Conservation (phyloP, 129 eudicot species). For the Apium graveolens region DNA sequence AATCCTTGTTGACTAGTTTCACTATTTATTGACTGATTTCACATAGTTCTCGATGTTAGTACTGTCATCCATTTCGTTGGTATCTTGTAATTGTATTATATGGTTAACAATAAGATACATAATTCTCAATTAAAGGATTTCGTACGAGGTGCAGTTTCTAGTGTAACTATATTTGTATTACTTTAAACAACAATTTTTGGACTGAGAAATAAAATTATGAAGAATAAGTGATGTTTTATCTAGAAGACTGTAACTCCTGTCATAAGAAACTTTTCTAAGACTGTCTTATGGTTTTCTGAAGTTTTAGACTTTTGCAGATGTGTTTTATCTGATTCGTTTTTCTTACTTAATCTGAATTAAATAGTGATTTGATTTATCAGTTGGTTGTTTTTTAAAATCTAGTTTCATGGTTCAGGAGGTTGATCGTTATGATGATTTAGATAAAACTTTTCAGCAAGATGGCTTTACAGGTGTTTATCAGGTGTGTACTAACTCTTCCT, state of each 20-base stretch:
- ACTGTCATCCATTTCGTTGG: background rate
- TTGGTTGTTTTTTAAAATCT: conserved; percentile 12
- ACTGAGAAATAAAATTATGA: background rate
- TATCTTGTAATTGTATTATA: too few species aligned
- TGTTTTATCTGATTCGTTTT: background rate
- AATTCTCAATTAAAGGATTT: background rate
- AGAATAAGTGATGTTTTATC: background rate
- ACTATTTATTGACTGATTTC: background rate
- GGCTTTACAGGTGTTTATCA: conserved; percentile 75
- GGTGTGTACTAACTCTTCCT: conserved; percentile 31
- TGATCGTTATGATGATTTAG: conserved; percentile 63
- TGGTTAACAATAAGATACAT: background rate
- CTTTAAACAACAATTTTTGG: background rate
- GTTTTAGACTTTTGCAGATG: background rate
- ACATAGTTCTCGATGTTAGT: background rate
- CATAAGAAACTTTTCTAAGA: background rate
- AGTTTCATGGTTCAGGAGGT: conserved; percentile 55
- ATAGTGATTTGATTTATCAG: background rate
- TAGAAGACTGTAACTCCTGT: background rate
- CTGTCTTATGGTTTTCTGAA: background rate
- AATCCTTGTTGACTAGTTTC: background rate
- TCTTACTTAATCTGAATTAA: background rate
- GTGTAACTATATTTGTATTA: background rate
- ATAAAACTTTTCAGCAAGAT: conserved; percentile 37
- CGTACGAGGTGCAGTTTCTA: background rate